Percentiles rank a stretch among this genome's conserved stretches.
Conservation (phyloP, 1,139 yeast species). For the Pichia sp. region DNA sequence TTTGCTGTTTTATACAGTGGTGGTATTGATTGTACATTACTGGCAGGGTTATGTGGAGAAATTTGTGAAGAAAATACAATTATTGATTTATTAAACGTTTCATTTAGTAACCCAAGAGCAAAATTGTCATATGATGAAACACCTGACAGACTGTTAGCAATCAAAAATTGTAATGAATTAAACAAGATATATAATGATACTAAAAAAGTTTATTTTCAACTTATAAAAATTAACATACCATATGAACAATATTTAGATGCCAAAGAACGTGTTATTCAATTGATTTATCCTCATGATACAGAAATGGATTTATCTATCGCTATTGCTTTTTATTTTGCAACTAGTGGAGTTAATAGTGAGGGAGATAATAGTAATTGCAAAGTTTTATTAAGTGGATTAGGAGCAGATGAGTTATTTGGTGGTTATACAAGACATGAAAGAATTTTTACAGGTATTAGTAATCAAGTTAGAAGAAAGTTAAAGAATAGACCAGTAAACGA, state of each 20-base stretch:
- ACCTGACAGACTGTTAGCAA: slow-evolving; percentile 78
- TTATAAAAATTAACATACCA: slow-evolving; percentile 65
- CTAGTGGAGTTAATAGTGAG: slow-evolving; percentile 33
- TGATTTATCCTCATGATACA: slow-evolving; percentile 79
- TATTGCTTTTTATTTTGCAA: slow-evolving; percentile 88
- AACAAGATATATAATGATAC: slow-evolving; percentile 34
- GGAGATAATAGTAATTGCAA: slow-evolving; percentile 43
- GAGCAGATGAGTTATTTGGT: slow-evolving; percentile 93
- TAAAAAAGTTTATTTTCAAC: slow-evolving; percentile 34
- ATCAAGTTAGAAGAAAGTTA: slow-evolving; percentile 21
- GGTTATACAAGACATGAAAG: slow-evolving; percentile 81
- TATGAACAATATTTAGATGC: slow-evolving; percentile 57
- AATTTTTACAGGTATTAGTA: slow-evolving; percentile 35
- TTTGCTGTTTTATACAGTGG: slow-evolving; percentile 82
- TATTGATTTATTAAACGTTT: slow-evolving; percentile 85
- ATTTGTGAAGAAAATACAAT: slow-evolving; percentile 22
- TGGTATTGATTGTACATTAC: slow-evolving; percentile 84
- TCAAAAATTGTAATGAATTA: slow-evolving; percentile 52
- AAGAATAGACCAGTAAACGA: slow-evolving; percentile 22
- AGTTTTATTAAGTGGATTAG: slow-evolving; percentile 86
- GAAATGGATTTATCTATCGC: slow-evolving; percentile 97
- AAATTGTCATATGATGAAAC: slow-evolving; percentile 53
- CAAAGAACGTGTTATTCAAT: slow-evolving; percentile 46
- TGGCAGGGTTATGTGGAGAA: slow-evolving; percentile 45
- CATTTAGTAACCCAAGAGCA: slow-evolving; percentile 87